Evolutionary conservation across 1,139 yeast species (phyloP), one percentile per base, ranked within the genome.

Genomic region (Diutina pseudorugosa): DNA sequence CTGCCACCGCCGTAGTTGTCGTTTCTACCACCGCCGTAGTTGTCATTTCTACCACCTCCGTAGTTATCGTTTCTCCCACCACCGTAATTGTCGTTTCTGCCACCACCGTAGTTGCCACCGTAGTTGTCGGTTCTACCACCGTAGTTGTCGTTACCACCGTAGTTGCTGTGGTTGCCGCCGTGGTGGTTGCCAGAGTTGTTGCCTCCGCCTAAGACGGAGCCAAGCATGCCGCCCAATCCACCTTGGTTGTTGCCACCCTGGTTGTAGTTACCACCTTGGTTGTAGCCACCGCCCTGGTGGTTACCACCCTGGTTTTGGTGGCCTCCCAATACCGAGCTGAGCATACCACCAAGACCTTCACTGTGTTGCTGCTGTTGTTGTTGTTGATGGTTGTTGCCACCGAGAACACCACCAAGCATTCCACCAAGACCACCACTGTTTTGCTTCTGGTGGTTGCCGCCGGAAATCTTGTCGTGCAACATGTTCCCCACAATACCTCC

Each of bases 361-460:
- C 14, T 18, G 23, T 18, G n/a, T 18, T 45, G 49, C 4, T 27
- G 40, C n/a, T 45, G 36, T 16, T 45, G 49, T 27, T 45, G 49
- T 25, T 23, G 49, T 3, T 27, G 19, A n/a, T 25, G n/a, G n/a
- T 18, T 7, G 25, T 12, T 14, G 9, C 49, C 49, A 16, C 49
- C 40, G 18, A 45, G 18, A n/a, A 45, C 4, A 14, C 40, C 36
- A 25, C 40, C 36, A 16, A 19, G 21, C 20, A 21, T 9, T 14
- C 47, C 47, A 6, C 49, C 49, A n/a, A 21, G 49, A 16, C 47
- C 47, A 4, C 47, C 47, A 14, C n/a, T 30, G 36, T 30, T 30
- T 18, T 45, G 49, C 19, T 27, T 19, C 3, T 45, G 30, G 16
- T 45, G 27, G 4, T 11, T n/a, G 20, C 49, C 49, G 14, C 49